Percentiles rank a stretch among this genome's conserved stretches.
Conservation (phyloP, 768 basidiomycete genomes). For the Phlebiopsis flavidoalba region DNA sequence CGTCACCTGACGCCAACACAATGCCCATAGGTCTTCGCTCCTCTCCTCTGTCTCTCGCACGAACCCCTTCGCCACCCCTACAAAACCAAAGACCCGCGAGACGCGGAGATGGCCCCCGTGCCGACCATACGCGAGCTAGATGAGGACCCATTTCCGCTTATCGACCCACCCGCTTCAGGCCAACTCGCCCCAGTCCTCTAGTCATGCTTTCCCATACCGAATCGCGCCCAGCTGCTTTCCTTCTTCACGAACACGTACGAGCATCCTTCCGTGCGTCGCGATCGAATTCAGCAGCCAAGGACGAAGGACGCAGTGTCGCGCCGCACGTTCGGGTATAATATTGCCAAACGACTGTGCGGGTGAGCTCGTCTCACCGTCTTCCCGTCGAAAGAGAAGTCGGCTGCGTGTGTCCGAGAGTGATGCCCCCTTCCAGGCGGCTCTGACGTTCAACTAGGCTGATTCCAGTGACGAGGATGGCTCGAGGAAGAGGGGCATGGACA, state of each 20-base stretch:
- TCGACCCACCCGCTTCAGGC: conserved; percentile 16
- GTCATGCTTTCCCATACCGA: background rate
- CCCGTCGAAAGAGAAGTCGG: conserved; percentile 67
- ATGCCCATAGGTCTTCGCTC: conserved; percentile 8
- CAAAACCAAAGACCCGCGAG: conserved; percentile 17
- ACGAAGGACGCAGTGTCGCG: conserved; percentile 47
- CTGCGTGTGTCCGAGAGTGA: conserved; percentile 40
- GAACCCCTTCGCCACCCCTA: conserved; percentile 46
- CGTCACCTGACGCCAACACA: conserved; percentile 1
- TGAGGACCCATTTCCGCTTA: conserved; percentile 35
- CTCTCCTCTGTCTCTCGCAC: conserved; percentile 20
- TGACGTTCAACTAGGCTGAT: conserved; percentile 23
- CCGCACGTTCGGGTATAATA: too few relatives aligned
- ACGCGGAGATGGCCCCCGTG: conserved; percentile 27
- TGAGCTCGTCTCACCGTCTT: conserved; percentile 80
- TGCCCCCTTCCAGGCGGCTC: background rate
- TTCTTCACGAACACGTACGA: conserved; percentile 4
- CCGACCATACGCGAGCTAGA: conserved; percentile 4
- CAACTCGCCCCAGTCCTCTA: background rate
- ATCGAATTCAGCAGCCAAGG: conserved; percentile 13
- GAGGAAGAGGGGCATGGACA: conserved; percentile 23
- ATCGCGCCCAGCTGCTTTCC: background rate
- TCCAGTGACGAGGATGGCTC: conserved; percentile 31
- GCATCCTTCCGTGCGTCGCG: conserved; percentile 12
- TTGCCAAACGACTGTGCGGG: conserved; percentile 78